phyloP scores from a whole-genome alignment of 2,329 filamentous ascomycete genomes.

The Xylariales sp. region DNA sequence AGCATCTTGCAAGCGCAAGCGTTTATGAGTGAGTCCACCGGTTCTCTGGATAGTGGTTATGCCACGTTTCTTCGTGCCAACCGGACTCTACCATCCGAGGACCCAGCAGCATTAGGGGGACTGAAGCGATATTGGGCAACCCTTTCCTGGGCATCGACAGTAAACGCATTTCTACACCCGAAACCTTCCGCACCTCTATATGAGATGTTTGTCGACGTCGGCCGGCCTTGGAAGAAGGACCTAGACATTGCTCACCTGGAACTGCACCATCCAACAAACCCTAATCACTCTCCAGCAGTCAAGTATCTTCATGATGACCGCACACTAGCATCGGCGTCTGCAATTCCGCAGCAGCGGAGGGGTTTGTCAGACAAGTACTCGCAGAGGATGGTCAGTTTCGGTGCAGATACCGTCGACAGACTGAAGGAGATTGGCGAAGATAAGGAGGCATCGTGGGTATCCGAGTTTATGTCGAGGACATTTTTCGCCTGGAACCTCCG shows the following conservation, averaged over 20 bases:
- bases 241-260: slow-evolving; percentile 50
- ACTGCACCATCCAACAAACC: slow-evolving; percentile 49
- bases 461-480: slow-evolving; percentile 10
- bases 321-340: background rate
- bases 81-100: slow-evolving; percentile 32
- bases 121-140: slow-evolving; percentile 40
- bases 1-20: slow-evolving; percentile 28
- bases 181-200: slow-evolving; percentile 45
- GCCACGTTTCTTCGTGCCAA: slow-evolving; percentile 42
- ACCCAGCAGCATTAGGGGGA: slow-evolving; percentile 29
- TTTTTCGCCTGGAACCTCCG: slow-evolving; percentile 13
- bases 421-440: slow-evolving; percentile 9
- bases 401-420: slow-evolving; percentile 9
- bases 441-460: slow-evolving; percentile 12
- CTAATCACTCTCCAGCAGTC: slow-evolving; percentile 42
- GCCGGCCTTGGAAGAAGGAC: slow-evolving; percentile 33
- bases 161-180: slow-evolving; percentile 40
- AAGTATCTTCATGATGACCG: slow-evolving; percentile 33
- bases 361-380: slow-evolving; percentile 1
- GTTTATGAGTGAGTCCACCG: slow-evolving; percentile 23
- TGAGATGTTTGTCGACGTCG: slow-evolving; percentile 46
- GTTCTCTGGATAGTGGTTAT: slow-evolving; percentile 43
- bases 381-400: slow-evolving; percentile 9
- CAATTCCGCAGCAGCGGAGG: background rate
- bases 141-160: slow-evolving; percentile 49